Conservation (phyloP, 805 yeast species). For the Ogataea ganodermae region DNA sequence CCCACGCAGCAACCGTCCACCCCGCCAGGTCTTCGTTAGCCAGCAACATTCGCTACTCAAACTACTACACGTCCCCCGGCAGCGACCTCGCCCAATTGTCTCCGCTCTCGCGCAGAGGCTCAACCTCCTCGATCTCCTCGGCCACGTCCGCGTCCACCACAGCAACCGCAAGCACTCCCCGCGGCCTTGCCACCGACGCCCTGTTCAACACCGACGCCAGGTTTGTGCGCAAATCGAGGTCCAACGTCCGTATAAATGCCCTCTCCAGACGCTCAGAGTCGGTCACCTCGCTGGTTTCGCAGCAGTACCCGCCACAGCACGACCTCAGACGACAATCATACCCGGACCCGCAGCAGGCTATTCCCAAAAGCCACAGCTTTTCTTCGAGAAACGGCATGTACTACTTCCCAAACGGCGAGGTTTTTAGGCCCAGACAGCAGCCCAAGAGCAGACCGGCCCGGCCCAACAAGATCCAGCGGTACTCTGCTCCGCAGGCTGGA, state of each 20-base stretch:
- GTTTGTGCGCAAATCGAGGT: conserved; percentile 41
- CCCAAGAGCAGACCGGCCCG: conserved; percentile 41
- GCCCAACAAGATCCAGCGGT: conserved; percentile 33
- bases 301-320: conserved; percentile 3
- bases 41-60: conserved; percentile 7
- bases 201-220: conserved; percentile 40
- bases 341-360: conserved; percentile 3
- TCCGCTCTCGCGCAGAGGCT: conserved; percentile 34
- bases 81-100: conserved; percentile 7
- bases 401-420: conserved; percentile 56
- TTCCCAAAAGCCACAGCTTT: conserved; percentile 2
- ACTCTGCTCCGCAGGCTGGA: neutral
- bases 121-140: conserved; percentile 36
- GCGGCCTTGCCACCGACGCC: conserved; percentile 43
- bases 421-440: conserved; percentile 47
- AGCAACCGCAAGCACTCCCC: conserved; percentile 18
- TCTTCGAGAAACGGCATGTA: conserved; percentile 18
- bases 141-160: conserved; percentile 10
- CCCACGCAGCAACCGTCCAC: neutral
- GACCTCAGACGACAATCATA: neutral
- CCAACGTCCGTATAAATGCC: conserved; percentile 23
- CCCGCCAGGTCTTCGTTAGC: neutral
- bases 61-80: neutral
- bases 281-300: conserved; percentile 16
- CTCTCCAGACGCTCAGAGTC: conserved; percentile 21